Percentiles rank a stretch among this genome's conserved stretches.
phyloP scores from a whole-genome alignment of 208 protist species.

The Wallacemonas sp. region DNA sequence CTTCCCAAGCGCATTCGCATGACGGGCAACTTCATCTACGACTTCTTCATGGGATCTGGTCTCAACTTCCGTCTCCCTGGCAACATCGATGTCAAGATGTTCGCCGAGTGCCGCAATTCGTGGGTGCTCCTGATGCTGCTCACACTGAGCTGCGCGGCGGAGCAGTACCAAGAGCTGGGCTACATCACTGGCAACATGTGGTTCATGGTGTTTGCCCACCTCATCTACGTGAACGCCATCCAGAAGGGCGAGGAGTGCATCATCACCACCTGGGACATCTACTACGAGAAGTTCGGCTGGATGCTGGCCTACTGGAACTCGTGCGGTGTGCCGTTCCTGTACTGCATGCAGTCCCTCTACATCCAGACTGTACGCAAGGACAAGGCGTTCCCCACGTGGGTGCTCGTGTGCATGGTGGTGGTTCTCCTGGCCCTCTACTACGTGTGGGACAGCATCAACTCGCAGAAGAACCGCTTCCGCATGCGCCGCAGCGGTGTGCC shows the following conservation, averaged over 20 bases:
- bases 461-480: constrained; percentile 94
- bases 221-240: constrained; percentile 93
- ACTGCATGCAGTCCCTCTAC: constrained; percentile 92
- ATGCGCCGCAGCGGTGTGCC: constrained; percentile 80
- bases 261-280: constrained; percentile 95
- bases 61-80: constrained; percentile 90
- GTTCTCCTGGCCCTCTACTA: constrained; percentile 86
- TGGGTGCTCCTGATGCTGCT: constrained; percentile 95
- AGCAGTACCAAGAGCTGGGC: constrained; percentile 84
- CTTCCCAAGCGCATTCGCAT: constrained; percentile 71
- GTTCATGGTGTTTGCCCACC: constrained; percentile 93
- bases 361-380: constrained; percentile 81
- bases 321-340: constrained; percentile 93
- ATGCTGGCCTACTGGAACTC: constrained; percentile 97
- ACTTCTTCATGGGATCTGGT: constrained; percentile 95
- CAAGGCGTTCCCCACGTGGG: constrained; percentile 44
- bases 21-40: constrained; percentile 90
- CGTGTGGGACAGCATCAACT: constrained; percentile 93
- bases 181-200: constrained; percentile 83
- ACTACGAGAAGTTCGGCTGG: constrained; percentile 95
- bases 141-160: constrained; percentile 82
- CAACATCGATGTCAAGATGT: constrained; percentile 94
- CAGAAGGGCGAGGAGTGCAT: constrained; percentile 95
- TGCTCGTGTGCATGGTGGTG: constrained; percentile 71
- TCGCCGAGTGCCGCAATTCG: constrained; percentile 90